Evolutionary conservation across 208 protist genomes (phyloP).

Genomic region (Leishmania arabica): DNA sequence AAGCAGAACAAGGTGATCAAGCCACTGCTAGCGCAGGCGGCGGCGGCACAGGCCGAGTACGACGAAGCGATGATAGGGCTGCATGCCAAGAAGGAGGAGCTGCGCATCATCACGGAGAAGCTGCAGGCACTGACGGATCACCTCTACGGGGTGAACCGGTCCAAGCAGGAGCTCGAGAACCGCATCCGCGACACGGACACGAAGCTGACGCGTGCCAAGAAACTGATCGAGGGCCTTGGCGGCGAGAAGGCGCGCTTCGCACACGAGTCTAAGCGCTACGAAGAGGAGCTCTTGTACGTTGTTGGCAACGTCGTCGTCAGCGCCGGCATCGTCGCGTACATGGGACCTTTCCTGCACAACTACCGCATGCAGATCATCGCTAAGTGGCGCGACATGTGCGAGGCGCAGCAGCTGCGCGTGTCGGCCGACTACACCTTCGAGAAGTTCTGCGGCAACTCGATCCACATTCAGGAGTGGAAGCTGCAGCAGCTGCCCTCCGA

Average conservation of each 20-base stretch:
- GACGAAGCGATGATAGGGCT: slow-evolving; percentile 85
- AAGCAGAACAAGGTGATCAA: slow-evolving; percentile 96
- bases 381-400: slow-evolving; percentile 81
- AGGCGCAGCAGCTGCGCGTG: slow-evolving; percentile 70
- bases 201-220: slow-evolving; percentile 94
- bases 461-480: slow-evolving; percentile 94
- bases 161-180: slow-evolving; percentile 93
- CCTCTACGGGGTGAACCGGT: slow-evolving; percentile 83
- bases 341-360: slow-evolving; percentile 95
- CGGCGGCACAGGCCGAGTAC: slow-evolving; percentile 84
- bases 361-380: slow-evolving; percentile 84
- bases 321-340: slow-evolving; percentile 95
- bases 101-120: slow-evolving; percentile 92
- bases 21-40: slow-evolving; percentile 91
- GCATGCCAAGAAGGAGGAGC: slow-evolving; percentile 92
- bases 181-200: slow-evolving; percentile 93
- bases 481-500: slow-evolving; percentile 93
- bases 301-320: slow-evolving; percentile 96
- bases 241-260: slow-evolving; percentile 95
- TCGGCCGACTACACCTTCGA: slow-evolving; percentile 86
- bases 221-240: slow-evolving; percentile 94
- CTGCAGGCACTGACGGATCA: slow-evolving; percentile 78
- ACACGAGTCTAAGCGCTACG: slow-evolving; percentile 79
- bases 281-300: slow-evolving; percentile 84
- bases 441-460: slow-evolving; percentile 88